Evolutionary conservation across 2,329 filamentous ascomycete species (phyloP).

Genomic region (Talaromyces sp.): DNA sequence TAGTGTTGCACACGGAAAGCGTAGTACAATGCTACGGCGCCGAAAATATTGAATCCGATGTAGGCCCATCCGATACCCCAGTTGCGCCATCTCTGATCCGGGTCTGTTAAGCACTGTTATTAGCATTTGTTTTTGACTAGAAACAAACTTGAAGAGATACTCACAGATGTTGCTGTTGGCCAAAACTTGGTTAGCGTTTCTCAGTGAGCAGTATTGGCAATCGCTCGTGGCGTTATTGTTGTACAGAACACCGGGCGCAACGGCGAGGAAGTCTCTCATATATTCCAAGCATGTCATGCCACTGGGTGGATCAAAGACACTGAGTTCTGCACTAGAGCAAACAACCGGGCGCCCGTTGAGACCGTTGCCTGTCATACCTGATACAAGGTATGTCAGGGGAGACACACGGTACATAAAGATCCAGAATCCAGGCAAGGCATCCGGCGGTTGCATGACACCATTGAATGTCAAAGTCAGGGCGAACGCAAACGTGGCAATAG

Average conservation of each 20-base stretch:
- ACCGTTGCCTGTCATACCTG: constrained; percentile 24
- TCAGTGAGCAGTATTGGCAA: constrained; percentile 48
- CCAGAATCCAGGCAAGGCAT: constrained; percentile 65
- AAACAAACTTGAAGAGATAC: neutral
- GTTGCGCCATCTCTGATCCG: constrained; percentile 61
- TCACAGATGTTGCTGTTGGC: constrained; percentile 38
- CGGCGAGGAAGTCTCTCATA: constrained; percentile 45
- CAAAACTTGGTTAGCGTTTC: constrained; percentile 37
- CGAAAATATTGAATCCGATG: constrained; percentile 54
- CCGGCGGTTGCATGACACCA: constrained; percentile 56
- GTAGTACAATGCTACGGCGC: constrained; percentile 35
- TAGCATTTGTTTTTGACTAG: neutral
- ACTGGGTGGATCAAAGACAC: constrained; percentile 55
- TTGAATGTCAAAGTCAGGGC: constrained; percentile 55
- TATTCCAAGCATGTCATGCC: constrained; percentile 59
- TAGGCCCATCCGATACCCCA: constrained; percentile 60
- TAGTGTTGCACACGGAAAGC: constrained; percentile 10
- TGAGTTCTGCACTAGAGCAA: constrained; percentile 6
- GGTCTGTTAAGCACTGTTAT: constrained; percentile 28
- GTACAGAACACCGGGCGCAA: constrained; percentile 41
- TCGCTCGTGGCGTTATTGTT: constrained; percentile 43
- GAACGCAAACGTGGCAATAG: constrained; percentile 56
- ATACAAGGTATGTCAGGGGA: constrained; percentile 58
- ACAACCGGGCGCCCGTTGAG: constrained; percentile 2
- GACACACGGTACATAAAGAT: constrained; percentile 69